Conservation (phyloP, 495 filamentous ascomycete genomes). For the Aspergillus coremiiformis region DNA sequence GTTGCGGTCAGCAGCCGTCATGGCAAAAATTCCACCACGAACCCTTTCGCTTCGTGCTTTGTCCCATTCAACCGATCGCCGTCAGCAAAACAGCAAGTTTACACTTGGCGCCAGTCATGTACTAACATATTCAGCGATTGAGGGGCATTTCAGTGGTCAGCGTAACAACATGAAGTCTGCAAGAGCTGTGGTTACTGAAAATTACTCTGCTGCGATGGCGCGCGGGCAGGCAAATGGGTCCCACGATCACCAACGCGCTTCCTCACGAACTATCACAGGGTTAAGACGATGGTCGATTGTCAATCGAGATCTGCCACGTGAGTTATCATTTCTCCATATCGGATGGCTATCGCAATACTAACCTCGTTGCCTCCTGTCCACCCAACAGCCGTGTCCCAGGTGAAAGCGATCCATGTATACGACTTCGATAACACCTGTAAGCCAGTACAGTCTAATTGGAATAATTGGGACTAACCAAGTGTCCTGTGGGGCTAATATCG, state of each 20-base stretch:
- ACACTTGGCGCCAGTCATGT: conserved; percentile 2
- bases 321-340: conserved; percentile 10
- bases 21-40: conserved; percentile 12
- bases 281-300: conserved; percentile 75
- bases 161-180: conserved; percentile 33
- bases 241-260: conserved; percentile 12
- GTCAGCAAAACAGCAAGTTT: background rate
- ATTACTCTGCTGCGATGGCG: conserved; percentile 22
- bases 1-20: conserved; percentile 13
- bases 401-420: conserved; percentile 85
- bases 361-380: background rate
- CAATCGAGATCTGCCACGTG: conserved; percentile 62
- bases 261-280: conserved; percentile 58
- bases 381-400: conserved; percentile 49
- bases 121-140: background rate
- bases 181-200: conserved; percentile 34
- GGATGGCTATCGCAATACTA: conserved; percentile 7
- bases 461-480: too few species aligned
- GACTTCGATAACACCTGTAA: conserved; percentile 97
- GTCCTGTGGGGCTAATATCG: conserved; percentile 8
- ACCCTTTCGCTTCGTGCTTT: background rate
- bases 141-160: background rate
- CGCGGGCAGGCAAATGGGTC: conserved; percentile 14
- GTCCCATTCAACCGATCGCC: background rate
- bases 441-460: conserved; percentile 12